Conservation (phyloP, 2,329 filamentous ascomycete genomes). For the Fonsecaea nubica region DNA sequence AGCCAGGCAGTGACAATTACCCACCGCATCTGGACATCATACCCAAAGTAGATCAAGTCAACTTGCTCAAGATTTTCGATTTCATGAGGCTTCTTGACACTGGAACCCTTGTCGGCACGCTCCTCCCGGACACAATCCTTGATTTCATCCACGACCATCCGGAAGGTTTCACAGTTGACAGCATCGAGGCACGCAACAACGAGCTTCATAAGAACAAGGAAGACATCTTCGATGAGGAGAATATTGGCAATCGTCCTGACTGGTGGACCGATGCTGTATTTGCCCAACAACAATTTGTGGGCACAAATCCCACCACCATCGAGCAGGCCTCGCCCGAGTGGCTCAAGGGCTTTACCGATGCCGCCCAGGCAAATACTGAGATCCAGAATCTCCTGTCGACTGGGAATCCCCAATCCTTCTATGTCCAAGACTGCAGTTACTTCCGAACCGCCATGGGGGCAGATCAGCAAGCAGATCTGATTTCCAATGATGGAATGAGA, state of each 20-base stretch:
- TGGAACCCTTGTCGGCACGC: constrained; percentile 14
- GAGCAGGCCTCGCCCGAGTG: constrained; percentile 49
- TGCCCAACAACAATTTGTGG: constrained; percentile 55
- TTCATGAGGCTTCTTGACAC: constrained; percentile 27
- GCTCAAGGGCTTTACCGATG: constrained; percentile 47
- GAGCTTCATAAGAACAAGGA: constrained; percentile 46
- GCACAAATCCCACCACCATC: constrained; percentile 55
- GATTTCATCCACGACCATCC: constrained; percentile 22
- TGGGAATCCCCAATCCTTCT: constrained; percentile 43
- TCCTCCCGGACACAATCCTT: constrained; percentile 24
- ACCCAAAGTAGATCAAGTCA: constrained; percentile 27
- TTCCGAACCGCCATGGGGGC: constrained; percentile 50
- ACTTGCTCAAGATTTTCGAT: constrained; percentile 22
- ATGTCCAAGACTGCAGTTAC: constrained; percentile 55
- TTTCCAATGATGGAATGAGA: constrained; percentile 44
- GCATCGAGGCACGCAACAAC: constrained; percentile 46
- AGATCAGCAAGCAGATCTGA: constrained; percentile 39
- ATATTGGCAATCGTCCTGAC: constrained; percentile 44
- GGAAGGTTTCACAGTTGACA: constrained; percentile 28
- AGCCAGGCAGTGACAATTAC: constrained; percentile 27
- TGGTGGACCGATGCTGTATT: constrained; percentile 56
- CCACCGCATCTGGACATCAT: constrained; percentile 34
- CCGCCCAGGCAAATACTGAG: constrained; percentile 46
- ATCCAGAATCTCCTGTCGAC: constrained; percentile 45
- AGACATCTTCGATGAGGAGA: constrained; percentile 45